Evolutionary conservation across 257 asterid genomes (phyloP).

Genomic region (Ballota nigra): DNA sequence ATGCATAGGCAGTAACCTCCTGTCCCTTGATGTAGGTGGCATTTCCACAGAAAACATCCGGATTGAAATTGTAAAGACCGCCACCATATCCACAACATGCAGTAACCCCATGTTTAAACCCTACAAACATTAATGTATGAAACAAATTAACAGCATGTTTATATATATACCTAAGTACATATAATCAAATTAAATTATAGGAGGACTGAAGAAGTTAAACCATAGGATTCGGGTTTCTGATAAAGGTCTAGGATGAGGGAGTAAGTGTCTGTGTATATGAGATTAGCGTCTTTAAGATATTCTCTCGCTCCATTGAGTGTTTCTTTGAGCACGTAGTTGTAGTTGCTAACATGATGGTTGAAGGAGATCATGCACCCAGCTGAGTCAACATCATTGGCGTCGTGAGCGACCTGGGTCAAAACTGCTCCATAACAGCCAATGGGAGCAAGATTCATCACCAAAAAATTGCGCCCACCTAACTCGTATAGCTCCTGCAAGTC

Average conservation of each 20-base stretch:
- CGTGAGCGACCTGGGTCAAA: slow-evolving; percentile 37
- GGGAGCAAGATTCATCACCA: slow-evolving; percentile 62
- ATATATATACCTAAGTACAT: not conserved
- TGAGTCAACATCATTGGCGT: slow-evolving; percentile 43
- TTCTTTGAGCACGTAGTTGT: slow-evolving; percentile 47
- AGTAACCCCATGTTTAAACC: slow-evolving; percentile 53
- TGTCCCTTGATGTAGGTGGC: slow-evolving; percentile 32
- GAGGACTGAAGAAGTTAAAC: slow-evolving; percentile 16
- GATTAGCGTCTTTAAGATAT: slow-evolving; percentile 39
- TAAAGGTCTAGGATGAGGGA: slow-evolving; percentile 14
- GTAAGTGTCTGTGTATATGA: slow-evolving; percentile 47
- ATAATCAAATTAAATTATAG: not conserved
- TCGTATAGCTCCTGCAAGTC: slow-evolving; percentile 45
- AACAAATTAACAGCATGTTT: not conserved
- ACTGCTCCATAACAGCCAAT: slow-evolving; percentile 60
- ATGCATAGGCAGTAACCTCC: slow-evolving; percentile 44
- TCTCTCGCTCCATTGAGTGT: slow-evolving; percentile 35
- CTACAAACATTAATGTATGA: slow-evolving; percentile 30
- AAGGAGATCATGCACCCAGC: slow-evolving; percentile 56
- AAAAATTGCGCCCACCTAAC: slow-evolving; percentile 57
- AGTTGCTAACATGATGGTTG: slow-evolving; percentile 53
- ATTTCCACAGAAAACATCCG: slow-evolving; percentile 44
- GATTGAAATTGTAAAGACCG: slow-evolving; percentile 49
- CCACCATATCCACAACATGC: slow-evolving; percentile 78
- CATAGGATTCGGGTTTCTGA: slow-evolving; percentile 43